Evolutionary conservation across 257 asterid genomes (phyloP).

Genomic region (Fraxinus cuspidata): DNA sequence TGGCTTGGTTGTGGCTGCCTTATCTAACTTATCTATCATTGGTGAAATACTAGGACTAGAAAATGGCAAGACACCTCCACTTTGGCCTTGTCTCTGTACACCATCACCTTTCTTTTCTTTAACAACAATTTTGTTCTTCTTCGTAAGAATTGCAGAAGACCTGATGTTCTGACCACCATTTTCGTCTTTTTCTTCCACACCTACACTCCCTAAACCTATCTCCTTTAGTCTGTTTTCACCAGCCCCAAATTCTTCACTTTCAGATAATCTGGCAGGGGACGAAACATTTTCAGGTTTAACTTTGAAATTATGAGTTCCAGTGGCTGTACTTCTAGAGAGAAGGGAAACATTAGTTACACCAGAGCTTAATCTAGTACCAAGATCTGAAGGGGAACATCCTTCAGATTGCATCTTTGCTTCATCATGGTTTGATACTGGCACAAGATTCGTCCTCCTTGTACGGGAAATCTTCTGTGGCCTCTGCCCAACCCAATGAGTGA

Average conservation of each 20-base stretch:
- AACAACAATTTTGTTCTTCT: constrained; percentile 60
- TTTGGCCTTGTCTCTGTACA: constrained; percentile 86
- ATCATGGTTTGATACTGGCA: constrained; percentile 80
- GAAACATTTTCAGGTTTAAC: constrained; percentile 55
- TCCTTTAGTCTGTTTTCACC: constrained; percentile 68
- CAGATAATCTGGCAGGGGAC: constrained; percentile 84
- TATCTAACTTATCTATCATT: constrained; percentile 69
- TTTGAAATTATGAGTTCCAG: constrained; percentile 51
- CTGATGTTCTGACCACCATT: constrained; percentile 57
- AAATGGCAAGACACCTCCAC: constrained; percentile 75
- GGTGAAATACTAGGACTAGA: constrained; percentile 87
- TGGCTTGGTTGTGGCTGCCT: constrained; percentile 62
- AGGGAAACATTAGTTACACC: constrained; percentile 55
- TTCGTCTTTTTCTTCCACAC: constrained; percentile 57
- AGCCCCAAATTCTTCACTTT: constrained; percentile 92
- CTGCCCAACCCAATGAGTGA: constrained; percentile 97
- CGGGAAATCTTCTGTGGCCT: constrained; percentile 91
- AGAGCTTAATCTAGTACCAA: constrained; percentile 61
- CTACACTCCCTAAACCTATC: constrained; percentile 50
- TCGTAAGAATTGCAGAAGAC: constrained; percentile 47
- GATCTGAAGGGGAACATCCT: constrained; percentile 79
- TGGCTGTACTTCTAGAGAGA: constrained; percentile 53
- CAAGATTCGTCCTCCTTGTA: constrained; percentile 84
- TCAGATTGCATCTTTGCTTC: constrained; percentile 74
- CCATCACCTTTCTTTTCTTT: constrained; percentile 83